Evolutionary conservation across 1,284 basidiomycete species (phyloP).

Genomic region (Marasmius sp.): DNA sequence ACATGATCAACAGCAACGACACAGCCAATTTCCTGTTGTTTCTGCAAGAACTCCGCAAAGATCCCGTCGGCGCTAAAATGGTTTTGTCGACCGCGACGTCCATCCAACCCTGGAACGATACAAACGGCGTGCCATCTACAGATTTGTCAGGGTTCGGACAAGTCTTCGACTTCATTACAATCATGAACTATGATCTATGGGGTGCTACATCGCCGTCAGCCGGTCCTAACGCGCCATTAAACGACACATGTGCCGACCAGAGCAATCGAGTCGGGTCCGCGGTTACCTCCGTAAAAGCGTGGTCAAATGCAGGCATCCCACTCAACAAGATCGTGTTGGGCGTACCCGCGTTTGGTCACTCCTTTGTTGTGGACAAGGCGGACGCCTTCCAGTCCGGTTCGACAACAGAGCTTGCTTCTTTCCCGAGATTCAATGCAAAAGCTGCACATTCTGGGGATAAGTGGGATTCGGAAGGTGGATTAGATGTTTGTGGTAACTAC

Average conservation of each 20-base stretch:
- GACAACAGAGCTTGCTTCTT: slow-evolving; percentile 1
- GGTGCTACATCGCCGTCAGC: background rate
- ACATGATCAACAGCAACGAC: slow-evolving; percentile 63
- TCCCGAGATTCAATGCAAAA: slow-evolving; percentile 6
- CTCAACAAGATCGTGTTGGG: slow-evolving; percentile 68
- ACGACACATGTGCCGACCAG: slow-evolving; percentile 64
- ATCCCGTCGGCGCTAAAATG: slow-evolving; percentile 55
- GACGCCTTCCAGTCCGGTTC: slow-evolving; percentile 28
- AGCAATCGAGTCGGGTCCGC: slow-evolving; percentile 53
- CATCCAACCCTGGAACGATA: slow-evolving; percentile 65
- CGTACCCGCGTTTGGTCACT: slow-evolving; percentile 63
- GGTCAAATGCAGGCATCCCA: slow-evolving; percentile 70
- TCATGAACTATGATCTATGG: slow-evolving; percentile 19
- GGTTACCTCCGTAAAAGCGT: slow-evolving; percentile 58
- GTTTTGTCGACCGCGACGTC: slow-evolving; percentile 76
- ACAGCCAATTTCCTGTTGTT: slow-evolving; percentile 74
- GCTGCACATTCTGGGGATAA: slow-evolving; percentile 10
- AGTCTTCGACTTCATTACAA: slow-evolving; percentile 71
- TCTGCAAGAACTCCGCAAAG: slow-evolving; percentile 68
- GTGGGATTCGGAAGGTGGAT: slow-evolving; percentile 7
- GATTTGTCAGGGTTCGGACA: slow-evolving; percentile 71
- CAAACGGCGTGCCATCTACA: slow-evolving; percentile 53
- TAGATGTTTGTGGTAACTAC: slow-evolving; percentile 9
- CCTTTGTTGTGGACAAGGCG: slow-evolving; percentile 34
- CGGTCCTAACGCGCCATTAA: slow-evolving; percentile 51